These are phyloP conservation scores for Teunomyces panamensis DNA, from an alignment of 805 yeast genomes.

Conservation along the genomic window DNA sequence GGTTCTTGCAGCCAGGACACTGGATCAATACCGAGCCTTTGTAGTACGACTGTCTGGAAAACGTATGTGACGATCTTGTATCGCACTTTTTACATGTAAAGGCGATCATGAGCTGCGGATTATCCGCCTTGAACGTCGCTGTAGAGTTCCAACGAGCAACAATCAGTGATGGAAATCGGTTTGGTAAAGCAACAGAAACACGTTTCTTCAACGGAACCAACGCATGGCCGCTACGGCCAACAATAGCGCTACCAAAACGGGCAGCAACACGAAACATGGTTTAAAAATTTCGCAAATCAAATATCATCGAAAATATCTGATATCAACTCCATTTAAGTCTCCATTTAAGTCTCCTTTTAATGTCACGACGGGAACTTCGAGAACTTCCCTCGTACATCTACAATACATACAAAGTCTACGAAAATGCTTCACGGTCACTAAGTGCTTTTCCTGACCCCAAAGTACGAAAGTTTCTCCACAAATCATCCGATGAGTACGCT, in stretches of 20 bases:
- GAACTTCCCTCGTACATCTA: slow-evolving; percentile 21
- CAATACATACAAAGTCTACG: slow-evolving; percentile 17
- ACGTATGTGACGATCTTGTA: slow-evolving; percentile 81
- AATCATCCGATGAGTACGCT: slow-evolving; percentile 16
- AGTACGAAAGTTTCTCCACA: slow-evolving; percentile 15
- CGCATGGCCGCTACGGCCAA: no score
- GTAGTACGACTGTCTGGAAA: slow-evolving; percentile 88
- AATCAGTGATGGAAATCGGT: neutral
- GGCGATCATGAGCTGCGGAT: slow-evolving; percentile 81
- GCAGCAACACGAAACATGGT: neutral
- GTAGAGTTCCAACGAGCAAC: neutral
- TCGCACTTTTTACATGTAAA: slow-evolving; percentile 90
- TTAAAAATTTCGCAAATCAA: neutral
- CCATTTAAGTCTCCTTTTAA: neutral
- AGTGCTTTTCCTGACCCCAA: slow-evolving; percentile 9
- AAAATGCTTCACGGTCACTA: slow-evolving; percentile 11
- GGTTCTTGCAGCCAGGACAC: slow-evolving; percentile 85
- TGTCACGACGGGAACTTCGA: slow-evolving; percentile 18
- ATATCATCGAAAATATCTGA: neutral
- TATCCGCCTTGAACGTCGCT: slow-evolving; percentile 51
- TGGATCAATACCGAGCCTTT: slow-evolving; percentile 83
- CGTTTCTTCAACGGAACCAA: no score
- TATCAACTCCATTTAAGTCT: neutral
- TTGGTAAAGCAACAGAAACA: no score
- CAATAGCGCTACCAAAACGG: neutral